Evolutionary conservation across 768 basidiomycete genomes (phyloP).

Genomic region (Boletus subparvulus): DNA sequence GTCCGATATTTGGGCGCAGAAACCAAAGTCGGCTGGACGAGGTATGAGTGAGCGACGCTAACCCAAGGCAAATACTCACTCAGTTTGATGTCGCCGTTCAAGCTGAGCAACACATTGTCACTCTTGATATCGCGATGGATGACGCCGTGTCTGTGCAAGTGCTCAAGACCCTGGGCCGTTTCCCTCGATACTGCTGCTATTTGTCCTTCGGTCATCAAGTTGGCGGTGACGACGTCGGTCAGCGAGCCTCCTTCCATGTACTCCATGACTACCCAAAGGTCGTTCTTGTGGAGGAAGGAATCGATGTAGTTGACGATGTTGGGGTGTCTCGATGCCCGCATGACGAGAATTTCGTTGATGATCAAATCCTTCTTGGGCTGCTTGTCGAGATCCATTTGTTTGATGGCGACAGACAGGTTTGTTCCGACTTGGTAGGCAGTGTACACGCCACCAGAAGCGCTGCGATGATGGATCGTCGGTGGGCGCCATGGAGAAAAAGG

Average conservation of each 20-base stretch:
- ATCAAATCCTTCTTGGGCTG: constrained; percentile 99
- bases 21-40: constrained; percentile 90
- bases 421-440: constrained; percentile 97
- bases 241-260: constrained; percentile 97
- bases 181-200: constrained; percentile 96
- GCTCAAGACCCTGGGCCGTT: constrained; percentile 89
- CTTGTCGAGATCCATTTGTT: constrained; percentile 99
- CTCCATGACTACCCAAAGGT: constrained; percentile 99
- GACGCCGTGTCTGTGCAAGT: constrained; percentile 93
- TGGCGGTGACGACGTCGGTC: constrained; percentile 89
- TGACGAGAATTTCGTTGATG: constrained; percentile 99
- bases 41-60: background rate
- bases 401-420: constrained; percentile 94
- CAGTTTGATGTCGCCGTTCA: constrained; percentile 96
- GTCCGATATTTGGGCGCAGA: constrained; percentile 95
- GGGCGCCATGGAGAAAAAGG: background rate
- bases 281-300: constrained; percentile 96
- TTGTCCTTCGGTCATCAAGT: constrained; percentile 97
- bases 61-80: constrained; percentile 58
- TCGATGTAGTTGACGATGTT: constrained; percentile 99
- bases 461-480: constrained; percentile 31
- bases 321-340: constrained; percentile 95
- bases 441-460: constrained; percentile 96
- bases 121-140: constrained; percentile 99
- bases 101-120: constrained; percentile 90